phyloP scores from a whole-genome alignment of 2,329 filamentous ascomycete genomes.

The Juglanconis oblonga region DNA sequence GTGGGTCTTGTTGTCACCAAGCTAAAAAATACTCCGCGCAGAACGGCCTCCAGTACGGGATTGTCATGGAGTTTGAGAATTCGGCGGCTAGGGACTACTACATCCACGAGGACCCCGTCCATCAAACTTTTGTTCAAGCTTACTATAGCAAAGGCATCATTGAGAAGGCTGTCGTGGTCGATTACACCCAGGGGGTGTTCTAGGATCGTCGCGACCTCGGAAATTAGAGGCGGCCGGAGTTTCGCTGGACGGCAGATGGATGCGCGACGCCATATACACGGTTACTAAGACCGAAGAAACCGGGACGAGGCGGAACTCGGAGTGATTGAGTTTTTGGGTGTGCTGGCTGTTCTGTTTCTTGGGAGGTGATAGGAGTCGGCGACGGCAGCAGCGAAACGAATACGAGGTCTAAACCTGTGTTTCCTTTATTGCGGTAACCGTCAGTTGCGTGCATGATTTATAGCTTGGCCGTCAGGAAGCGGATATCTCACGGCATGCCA shows the following conservation, averaged over 20 bases:
- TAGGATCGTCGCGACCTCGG: not conserved
- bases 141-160: slow-evolving; percentile 38
- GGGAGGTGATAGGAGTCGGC: too few relatives aligned
- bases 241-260: too few relatives aligned
- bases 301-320: too few relatives aligned
- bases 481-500: not conserved
- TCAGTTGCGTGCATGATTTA: too few relatives aligned
- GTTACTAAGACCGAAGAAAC: too few relatives aligned
- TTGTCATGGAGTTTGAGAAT: slow-evolving; percentile 64
- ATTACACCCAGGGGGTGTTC: slow-evolving; percentile 51
- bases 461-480: not conserved
- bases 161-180: slow-evolving; percentile 54
- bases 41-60: slow-evolving; percentile 66
- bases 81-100: slow-evolving; percentile 69
- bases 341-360: too few relatives aligned
- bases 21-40: slow-evolving; percentile 22
- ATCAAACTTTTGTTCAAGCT: slow-evolving; percentile 56
- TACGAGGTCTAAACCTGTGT: too few relatives aligned
- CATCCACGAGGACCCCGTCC: slow-evolving; percentile 59
- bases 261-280: too few relatives aligned
- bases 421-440: too few relatives aligned
- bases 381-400: too few relatives aligned
- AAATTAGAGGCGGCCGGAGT: too few relatives aligned
- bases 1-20: not conserved
- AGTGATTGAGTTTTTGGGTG: too few relatives aligned